phyloP scores from a whole-genome alignment of 139 green algal species.

The Micractinium sp. region DNA sequence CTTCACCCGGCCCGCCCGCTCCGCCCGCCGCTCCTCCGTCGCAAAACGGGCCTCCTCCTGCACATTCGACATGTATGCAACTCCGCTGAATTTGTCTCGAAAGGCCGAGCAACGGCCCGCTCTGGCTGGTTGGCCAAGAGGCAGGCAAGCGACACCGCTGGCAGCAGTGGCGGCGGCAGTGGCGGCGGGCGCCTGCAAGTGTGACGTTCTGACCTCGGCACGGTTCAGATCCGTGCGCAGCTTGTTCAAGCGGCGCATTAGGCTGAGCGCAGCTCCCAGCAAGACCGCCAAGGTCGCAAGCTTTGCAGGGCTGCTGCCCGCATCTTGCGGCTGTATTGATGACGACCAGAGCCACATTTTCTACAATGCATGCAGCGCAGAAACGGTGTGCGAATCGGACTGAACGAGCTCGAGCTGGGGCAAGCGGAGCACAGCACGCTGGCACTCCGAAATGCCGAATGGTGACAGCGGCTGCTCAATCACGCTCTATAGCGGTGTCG shows the following conservation, averaged over 20 bases:
- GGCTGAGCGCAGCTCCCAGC: neutral
- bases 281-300: neutral
- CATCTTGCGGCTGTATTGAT: neutral
- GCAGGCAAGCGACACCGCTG: neutral
- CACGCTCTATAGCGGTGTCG: no score
- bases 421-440: no score
- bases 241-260: neutral
- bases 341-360: neutral
- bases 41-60: conserved; percentile 33
- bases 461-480: no score
- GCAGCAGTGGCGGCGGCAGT: neutral
- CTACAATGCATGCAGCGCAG: neutral
- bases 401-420: no score
- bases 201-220: neutral
- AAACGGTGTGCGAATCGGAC: no score
- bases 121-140: neutral
- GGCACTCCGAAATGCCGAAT: no score
- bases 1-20: conserved; percentile 38
- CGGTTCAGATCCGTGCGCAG: neutral
- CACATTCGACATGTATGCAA: no score
- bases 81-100: no score
- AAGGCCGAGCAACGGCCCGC: neutral
- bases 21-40: conserved; percentile 29
- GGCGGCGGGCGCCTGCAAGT: neutral
- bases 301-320: neutral